Evolutionary conservation across 129 eudicot species (phyloP), one percentile per base, ranked within the genome.

Genomic region (Arctium lappa): DNA sequence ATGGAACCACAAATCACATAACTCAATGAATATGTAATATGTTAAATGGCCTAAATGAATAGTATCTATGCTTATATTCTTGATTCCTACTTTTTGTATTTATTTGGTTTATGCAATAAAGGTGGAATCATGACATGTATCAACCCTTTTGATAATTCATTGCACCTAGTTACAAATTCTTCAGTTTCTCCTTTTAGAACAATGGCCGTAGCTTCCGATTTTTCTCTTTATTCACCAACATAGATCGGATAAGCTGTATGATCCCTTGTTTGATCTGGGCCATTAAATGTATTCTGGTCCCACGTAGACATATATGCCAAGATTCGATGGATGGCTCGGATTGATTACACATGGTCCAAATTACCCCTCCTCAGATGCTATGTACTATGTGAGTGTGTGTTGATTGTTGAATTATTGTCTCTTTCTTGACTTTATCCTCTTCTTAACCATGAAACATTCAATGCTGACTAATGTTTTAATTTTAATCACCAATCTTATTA

Each of bases 221-320:
- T 56, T 56, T 56, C 8, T 4, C 22, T 56, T 12, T 56, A 56
- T 60, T 16, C 66, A 60, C 2, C 66, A 60, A 60, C 29, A 60
- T 60, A 60, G 66, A 16, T 60, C 66, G n/a, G 27, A 75, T 3
- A 22, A 53, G 30, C 80, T 66, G 74, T 29, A 66, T 30, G 15
- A 38, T 30, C 75, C 66, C 18, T 37, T 30, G 5, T 78, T 18
- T 66, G 75, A 79, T 79, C 66, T 39, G 29, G 77, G 16, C 83
- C 77, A 38, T 82, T 31, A n/a, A 34, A 72, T 53, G 68, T 81
- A 81, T 56, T 81, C 42, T 27, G 63, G 63, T 56, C 72, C 78
- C 31, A 6, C 63, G 13, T 68, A 40, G 32, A 30, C 60, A 37
- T 18, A 42, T 60, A 60, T 18, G 1, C 32, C 70, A 18, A 77